Evolutionary conservation across 306 rosid species (phyloP).

Genomic region (Fragaria ananassa): DNA sequence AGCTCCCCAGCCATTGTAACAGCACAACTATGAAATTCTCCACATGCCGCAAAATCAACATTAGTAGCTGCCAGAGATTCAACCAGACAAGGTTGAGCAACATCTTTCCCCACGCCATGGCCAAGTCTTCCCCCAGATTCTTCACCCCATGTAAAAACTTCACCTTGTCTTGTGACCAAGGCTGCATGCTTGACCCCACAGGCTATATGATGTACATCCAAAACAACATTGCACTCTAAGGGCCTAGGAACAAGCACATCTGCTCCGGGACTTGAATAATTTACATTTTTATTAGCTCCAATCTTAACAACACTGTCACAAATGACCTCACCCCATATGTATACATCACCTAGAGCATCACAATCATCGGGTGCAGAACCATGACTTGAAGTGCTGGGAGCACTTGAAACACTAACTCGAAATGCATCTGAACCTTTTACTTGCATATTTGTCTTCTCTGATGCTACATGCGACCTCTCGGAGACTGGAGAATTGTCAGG

Average conservation of each 20-base stretch:
- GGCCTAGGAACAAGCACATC: slow-evolving; percentile 94
- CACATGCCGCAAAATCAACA: slow-evolving; percentile 89
- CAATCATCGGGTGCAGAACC: slow-evolving; percentile 95
- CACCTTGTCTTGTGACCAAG: slow-evolving; percentile 95
- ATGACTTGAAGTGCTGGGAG: slow-evolving; percentile 97
- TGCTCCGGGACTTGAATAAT: slow-evolving; percentile 53
- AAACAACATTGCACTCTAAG: slow-evolving; percentile 75
- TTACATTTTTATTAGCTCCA: slow-evolving; percentile 62
- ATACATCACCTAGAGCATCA: slow-evolving; percentile 93
- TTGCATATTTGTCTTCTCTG: slow-evolving; percentile 81
- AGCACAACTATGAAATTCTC: slow-evolving; percentile 97
- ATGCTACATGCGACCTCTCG: slow-evolving; percentile 73
- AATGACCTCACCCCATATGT: slow-evolving; percentile 93
- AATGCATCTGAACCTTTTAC: slow-evolving; percentile 90
- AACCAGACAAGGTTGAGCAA: slow-evolving; percentile 75
- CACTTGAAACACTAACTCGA: slow-evolving; percentile 98
- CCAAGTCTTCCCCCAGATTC: slow-evolving; percentile 99
- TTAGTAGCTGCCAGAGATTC: slow-evolving; percentile 69
- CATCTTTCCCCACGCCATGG: slow-evolving; percentile 89
- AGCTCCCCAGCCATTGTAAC: slow-evolving; percentile 90
- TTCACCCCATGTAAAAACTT: slow-evolving; percentile 96
- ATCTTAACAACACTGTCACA: slow-evolving; percentile 67
- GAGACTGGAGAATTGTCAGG: slow-evolving; percentile 52
- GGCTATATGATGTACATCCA: slow-evolving; percentile 85
- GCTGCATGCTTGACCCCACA: slow-evolving; percentile 95